Evolutionary conservation across 495 filamentous ascomycete genomes (phyloP), one percentile per base, ranked within the genome.

Genomic region (Daldinia loculata): DNA sequence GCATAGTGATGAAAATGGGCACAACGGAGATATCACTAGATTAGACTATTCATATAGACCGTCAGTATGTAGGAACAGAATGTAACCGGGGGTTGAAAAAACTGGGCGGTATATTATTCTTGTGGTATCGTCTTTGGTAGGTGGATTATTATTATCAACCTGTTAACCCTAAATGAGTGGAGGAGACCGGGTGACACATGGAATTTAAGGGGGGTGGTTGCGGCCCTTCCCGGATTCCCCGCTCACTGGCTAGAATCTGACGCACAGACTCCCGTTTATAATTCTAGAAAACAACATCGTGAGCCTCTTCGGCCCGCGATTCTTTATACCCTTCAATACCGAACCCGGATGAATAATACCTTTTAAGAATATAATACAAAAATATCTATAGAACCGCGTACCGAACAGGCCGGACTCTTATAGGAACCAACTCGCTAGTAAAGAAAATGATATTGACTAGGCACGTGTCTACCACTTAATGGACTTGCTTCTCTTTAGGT

Each of bases 201-300:
- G 56, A 36, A 69, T 65, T 60, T 56, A 39, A 39, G 66, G 62
- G 66, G 66, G 60, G 52, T 61, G 62, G 58, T 67, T 74, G 71
- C 67, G 62, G 67, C 67, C 71, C 71, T 70, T 70, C 67, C 71
- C 67, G 67, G 63, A 71, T 61, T 67, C 67, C 63, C 67, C 60
- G 67, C 64, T 67, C 22, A 66, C 58, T 71, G 68, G 67, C 39
- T 65, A 52, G 68, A 48, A 74, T 70, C 68, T 32, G 63, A 70
- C 71, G 63, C 67, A 74, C 67, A 74, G 67, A 74, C 71, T 74
- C 71, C 71, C 71, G 71, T 36, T 63, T 62, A 8, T 12, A 66
- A 53, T 65, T 65, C 63, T 56, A 70, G 59, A 63, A 62, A 48
- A 59, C 12, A 32, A 32, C 12, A 70, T 67, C 62, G 71, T 70